Base-by-base conservation (phyloP, 805 yeast species). In the Ogataea henricii region DNA sequence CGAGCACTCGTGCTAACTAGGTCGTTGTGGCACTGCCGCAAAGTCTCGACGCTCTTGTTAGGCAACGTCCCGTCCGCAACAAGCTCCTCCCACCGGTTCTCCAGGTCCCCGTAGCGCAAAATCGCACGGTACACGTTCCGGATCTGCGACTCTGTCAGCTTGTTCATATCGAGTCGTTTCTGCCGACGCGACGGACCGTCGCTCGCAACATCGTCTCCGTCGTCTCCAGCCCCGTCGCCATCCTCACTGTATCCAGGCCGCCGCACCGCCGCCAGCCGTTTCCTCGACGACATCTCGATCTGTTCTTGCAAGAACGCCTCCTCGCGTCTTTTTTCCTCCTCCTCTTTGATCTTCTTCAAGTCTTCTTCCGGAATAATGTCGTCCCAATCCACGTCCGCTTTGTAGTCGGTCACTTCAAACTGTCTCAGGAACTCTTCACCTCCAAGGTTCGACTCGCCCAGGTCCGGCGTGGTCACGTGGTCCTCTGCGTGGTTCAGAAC, bases 311-410 rank as follows among this genome's bases (percentile, higher is more conserved):
- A 76, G 61, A 82, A 91, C 54, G 82, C 86, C 54, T 92, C 97
- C 56, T 94, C 97, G 38, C 84, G 79, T 43, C 87, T 78, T 64
- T 83, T 85, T 74, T 86, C 84, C 64, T 94, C 99, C 47, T 90
- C 96, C 54, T 87, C 96, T 65, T 94, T 94, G 58, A 94, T 76
- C 64, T 87, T 89, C 51, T 82, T 78, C 54, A 95, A 74, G 66
- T 94, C 99, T 38, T 88, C 96, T 55, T 89, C 91, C 0, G 99
- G 99, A 60, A 94, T 94, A 58, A 94, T 94, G 67, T 94, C 99
- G 71, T 94, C 98, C 99, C 99, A 94, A 54, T 90, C 95, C 52
- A 92, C 90, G 66, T 92, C 97, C 0, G 99, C 98, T 71, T 94
- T 94, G 67, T 91, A 95, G 65, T 94, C 99, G 0, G 99, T 94